phyloP scores from a whole-genome alignment of 1,139 yeast species.

The Candida sojae region DNA sequence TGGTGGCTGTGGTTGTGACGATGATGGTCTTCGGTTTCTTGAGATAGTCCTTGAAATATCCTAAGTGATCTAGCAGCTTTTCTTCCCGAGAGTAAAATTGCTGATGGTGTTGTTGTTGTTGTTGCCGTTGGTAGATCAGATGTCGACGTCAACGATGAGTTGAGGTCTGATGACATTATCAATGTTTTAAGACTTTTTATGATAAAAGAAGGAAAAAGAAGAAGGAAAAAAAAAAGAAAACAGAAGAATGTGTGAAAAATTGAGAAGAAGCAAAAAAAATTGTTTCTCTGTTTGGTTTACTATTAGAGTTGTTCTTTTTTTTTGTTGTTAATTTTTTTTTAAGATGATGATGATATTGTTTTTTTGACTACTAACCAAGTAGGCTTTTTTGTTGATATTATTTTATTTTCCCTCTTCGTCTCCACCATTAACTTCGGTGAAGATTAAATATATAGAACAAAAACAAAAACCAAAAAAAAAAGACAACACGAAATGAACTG shows the following conservation, averaged over 20 bases:
- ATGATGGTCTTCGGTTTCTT: conserved; percentile 7
- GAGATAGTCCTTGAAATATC: conserved; percentile 28
- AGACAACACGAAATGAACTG: no score
- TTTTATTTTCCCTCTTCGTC: no score
- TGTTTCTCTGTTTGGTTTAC: no score
- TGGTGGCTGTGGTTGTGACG: not conserved
- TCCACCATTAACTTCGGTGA: no score
- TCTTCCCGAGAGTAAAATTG: conserved; percentile 24
- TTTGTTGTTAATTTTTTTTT: no score
- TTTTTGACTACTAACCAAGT: no score
- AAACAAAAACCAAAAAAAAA: no score
- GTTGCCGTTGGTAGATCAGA: not conserved
- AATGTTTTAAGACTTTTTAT: no score
- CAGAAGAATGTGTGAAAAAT: not conserved
- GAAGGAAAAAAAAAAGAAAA: not conserved
- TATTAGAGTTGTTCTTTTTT: no score
- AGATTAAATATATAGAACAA: no score
- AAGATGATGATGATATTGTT: no score
- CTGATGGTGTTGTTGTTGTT: not conserved
- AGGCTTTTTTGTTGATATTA: no score
- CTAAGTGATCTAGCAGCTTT: conserved; percentile 43
- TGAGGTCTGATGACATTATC: not conserved
- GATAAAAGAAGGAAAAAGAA: not conserved
- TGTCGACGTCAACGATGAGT: not conserved
- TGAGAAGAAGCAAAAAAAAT: not conserved